Base-by-base conservation (phyloP, 1,139 yeast species). In the Magnusiomyces suaveolens region DNA sequence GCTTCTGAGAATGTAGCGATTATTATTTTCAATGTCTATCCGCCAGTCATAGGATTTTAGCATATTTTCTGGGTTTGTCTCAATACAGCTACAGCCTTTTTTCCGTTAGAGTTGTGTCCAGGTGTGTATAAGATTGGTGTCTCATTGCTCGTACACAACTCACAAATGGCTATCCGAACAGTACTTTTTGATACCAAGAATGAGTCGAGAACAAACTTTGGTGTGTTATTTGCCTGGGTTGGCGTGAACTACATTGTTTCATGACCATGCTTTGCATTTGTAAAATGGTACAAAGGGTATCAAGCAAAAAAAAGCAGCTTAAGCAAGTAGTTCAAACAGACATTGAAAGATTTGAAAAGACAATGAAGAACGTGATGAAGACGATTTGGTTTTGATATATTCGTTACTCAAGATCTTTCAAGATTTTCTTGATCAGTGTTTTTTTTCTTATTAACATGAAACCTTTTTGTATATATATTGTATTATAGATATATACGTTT, bases 61-160 rank as follows among this genome's bases (percentile, higher is more conserved):
- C 71, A 83, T 65, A 72, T 82, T 59, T 73, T 77, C 57, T 80
- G 80, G 77, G 81, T 82, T 62, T 77, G 83, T 53, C 54, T 75
- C 48, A 83, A 83, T 61, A 75, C 83, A 43, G 71, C 87, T 0
- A 79, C 84, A 8, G 76, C 86, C 0, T 81, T 83, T 64, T 75
- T 78, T 43, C 83, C 89, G 1, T 64, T 83, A 62, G 81, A 73
- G 1, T 67, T 84, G 51, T 67, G 72, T 43, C 80, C 81, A 2
- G 62, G 66, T 24, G 81, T 83, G 59, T 84, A 76, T 67, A 69
- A 81, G 51, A 81, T 78, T 66, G 88, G 89, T 6, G 82, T 82
- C 63, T 83, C 79, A 32, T 69, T 82, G 70, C 90, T 90, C 0
- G 75, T 84, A 62, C 79, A 77, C 64, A 82, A 83, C 60, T 77